A percentile compares a stretch with the other conserved stretches of the same genome.
Evolutionary conservation across 1,284 basidiomycete genomes (phyloP).

Genomic region (Fistulina hepatica): DNA sequence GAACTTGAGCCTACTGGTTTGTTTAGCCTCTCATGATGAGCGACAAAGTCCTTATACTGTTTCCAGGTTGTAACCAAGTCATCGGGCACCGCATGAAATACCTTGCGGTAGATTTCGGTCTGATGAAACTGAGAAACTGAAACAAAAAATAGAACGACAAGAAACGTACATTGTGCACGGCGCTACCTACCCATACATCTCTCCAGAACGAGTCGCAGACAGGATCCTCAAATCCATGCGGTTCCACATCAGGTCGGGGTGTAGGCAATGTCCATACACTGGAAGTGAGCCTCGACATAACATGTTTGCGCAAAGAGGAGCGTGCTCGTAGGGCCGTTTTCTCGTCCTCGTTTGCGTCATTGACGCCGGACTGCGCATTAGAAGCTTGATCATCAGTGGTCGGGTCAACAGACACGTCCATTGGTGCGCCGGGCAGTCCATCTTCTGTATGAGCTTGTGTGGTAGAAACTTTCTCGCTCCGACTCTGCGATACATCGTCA

Average conservation of each 20-base stretch:
- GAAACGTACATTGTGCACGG: slow-evolving; percentile 70
- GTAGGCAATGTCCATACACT: slow-evolving; percentile 55
- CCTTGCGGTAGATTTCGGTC: slow-evolving; percentile 91
- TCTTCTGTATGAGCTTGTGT: background rate
- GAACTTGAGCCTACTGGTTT: slow-evolving; percentile 39
- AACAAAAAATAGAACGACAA: slow-evolving; percentile 7
- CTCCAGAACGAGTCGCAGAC: slow-evolving; percentile 81
- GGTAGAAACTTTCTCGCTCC: slow-evolving; percentile 1
- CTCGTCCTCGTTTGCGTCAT: slow-evolving; percentile 43
- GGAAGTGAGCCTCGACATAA: slow-evolving; percentile 40
- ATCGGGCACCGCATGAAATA: slow-evolving; percentile 87
- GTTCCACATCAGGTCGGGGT: slow-evolving; percentile 60
- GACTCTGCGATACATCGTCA: slow-evolving; percentile 1
- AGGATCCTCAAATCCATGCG: slow-evolving; percentile 79
- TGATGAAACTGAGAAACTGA: slow-evolving; percentile 24
- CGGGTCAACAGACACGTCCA: slow-evolving; percentile 35
- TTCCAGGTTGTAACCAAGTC: slow-evolving; percentile 91
- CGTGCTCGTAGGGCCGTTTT: slow-evolving; percentile 38
- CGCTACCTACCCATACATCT: slow-evolving; percentile 76
- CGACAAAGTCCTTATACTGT: slow-evolving; percentile 80
- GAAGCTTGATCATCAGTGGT: slow-evolving; percentile 37
- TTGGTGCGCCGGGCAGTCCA: slow-evolving; percentile 39
- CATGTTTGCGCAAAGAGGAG: slow-evolving; percentile 42
- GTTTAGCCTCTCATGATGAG: slow-evolving; percentile 66
- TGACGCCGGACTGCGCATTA: slow-evolving; percentile 30